Percentiles rank a stretch among this genome's conserved stretches.
Evolutionary conservation across 805 yeast species (phyloP).

Genomic region (Tetrapisispora taiwanensis): DNA sequence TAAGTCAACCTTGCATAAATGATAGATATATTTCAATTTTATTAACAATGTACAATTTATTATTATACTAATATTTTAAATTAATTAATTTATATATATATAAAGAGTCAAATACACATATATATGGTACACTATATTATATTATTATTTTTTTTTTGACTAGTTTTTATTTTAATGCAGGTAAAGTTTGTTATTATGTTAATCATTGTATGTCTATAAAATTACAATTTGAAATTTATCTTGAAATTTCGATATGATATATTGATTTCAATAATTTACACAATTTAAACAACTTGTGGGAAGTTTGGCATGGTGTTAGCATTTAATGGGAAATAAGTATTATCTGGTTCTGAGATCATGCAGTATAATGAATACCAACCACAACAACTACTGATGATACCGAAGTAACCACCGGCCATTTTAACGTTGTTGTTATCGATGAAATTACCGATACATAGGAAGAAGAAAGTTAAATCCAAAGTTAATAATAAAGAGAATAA

Average conservation of each 20-base stretch:
- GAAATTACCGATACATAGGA: constrained; percentile 42
- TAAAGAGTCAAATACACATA: neutral
- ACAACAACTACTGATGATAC: constrained; percentile 43
- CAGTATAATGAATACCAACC: constrained; percentile 60
- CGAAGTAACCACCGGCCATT: constrained; percentile 56
- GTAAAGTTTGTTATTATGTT: neutral
- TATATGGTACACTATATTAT: neutral
- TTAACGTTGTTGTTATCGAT: constrained; percentile 35
- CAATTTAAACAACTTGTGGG: constrained; percentile 26
- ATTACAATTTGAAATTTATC: neutral
- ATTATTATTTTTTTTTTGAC: neutral
- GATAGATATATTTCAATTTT: neutral
- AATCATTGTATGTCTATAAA: neutral
- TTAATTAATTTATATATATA: no score
- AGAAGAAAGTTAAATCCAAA: constrained; percentile 44
- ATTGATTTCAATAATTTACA: neutral
- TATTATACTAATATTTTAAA: no score
- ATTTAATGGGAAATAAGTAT: constrained; percentile 45
- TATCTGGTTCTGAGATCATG: constrained; percentile 48
- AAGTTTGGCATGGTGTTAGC: constrained; percentile 46
- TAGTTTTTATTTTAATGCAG: neutral
- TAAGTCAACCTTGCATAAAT: no score
- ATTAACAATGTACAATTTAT: no score
- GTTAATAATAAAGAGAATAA: constrained; percentile 45
- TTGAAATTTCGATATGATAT: neutral